Percentiles rank a stretch among this genome's conserved stretches.
Evolutionary conservation across 257 asterid genomes (phyloP).

Genomic region (Solanum verrucosum): DNA sequence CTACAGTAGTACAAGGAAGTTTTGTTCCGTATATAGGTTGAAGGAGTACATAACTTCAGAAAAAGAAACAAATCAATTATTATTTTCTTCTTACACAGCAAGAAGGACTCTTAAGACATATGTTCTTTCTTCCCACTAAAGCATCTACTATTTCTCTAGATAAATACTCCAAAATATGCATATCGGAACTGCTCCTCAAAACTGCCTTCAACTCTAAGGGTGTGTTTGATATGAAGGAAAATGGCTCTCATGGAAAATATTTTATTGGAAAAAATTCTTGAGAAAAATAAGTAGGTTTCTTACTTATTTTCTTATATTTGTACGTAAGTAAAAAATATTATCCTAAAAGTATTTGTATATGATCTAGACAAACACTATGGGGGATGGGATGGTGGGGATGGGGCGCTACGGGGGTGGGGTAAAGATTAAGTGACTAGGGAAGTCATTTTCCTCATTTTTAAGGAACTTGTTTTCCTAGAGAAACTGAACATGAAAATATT

Average conservation of each 20-base stretch:
- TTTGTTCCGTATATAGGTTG: not conserved
- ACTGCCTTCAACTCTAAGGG: not conserved
- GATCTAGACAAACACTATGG: not conserved
- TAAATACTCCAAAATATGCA: not conserved
- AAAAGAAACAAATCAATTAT: not conserved
- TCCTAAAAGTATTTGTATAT: not conserved
- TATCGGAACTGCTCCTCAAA: not conserved
- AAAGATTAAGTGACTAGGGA: not conserved
- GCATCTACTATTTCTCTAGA: not conserved
- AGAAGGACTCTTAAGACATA: not conserved
- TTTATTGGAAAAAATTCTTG: accelerated
- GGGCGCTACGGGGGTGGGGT: not conserved
- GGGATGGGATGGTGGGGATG: not conserved
- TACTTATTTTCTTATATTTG: not conserved
- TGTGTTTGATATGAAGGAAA: too few species aligned
- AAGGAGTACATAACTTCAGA: not conserved
- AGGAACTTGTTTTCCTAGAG: too few species aligned
- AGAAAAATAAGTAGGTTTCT: not conserved
- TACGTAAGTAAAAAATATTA: not conserved
- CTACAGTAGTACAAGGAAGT: not conserved
- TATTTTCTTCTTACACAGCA: not conserved
- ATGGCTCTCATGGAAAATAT: not conserved
- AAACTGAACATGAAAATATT: not conserved
- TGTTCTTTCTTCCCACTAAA: not conserved
- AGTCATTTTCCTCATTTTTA: not conserved